Evolutionary conservation across 208 protist genomes (phyloP), one percentile per base, ranked within the genome.

Genomic region (Crithidia brevicula): DNA sequence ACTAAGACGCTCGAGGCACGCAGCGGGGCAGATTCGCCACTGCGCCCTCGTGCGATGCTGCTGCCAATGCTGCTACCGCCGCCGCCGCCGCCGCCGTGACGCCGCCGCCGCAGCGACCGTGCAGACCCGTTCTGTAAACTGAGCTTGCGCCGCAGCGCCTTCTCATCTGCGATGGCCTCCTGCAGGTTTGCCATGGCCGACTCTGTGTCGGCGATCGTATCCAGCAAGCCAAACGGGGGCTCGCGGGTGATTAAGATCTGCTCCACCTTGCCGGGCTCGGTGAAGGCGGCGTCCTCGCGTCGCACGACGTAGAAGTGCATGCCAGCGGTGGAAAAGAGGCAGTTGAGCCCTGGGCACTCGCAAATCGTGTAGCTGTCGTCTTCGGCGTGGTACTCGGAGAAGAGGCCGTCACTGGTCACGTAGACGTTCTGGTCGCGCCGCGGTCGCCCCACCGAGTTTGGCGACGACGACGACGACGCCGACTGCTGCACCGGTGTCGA

Each of bases 101-200:
- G 60, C 18, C 66, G 23, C 8, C 62, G 64, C 45, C 51, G 30
- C 52, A n/a, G 27, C 51, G 34, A 42, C 43, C 38, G 11, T 3
- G 7, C 46, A n/a, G 57, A 11, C 28, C 11, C 15, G 52, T 53
- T 60, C 36, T 40, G 60, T 36, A 66, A 34, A 7, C 10, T 18
- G 36, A 56, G 6, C 58, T 66, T 63, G n/a, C 79, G 73, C 49
- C 45, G 73, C 60, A 86, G 56, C 11, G 80, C 81, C 68, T 88
- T 92, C 50, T 92, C 74, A 33, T 88, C 76, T 5, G 90, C 90
- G 30, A 93, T 77, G 7, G 78, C 82, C 27, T 93, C 87, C 68
- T 93, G 87, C 57, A 95, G 60, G 11, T 74, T 59, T 13, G 83
- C 63, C 65, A 92, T 89, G n/a, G 81, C 74, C 16, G 50, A 51